phyloP scores from a whole-genome alignment of 2,329 filamentous ascomycete genomes.

The Cladosporium halotolerans region DNA sequence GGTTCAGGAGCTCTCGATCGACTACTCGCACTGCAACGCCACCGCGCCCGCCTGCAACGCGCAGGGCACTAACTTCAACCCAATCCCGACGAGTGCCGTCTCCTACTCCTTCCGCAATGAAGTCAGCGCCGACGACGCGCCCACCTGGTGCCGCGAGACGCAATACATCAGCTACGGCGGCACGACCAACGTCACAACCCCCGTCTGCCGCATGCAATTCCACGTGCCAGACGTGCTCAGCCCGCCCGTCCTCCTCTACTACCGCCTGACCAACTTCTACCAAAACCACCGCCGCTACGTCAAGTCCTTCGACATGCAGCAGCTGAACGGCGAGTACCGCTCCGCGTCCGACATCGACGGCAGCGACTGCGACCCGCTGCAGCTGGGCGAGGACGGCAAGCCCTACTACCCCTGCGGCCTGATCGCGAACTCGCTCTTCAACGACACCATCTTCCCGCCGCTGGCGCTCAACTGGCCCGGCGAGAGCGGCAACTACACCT shows the following conservation, averaged over 20 bases:
- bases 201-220: conserved; percentile 68
- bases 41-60: conserved; percentile 42
- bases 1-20: conserved; percentile 82
- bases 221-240: conserved; percentile 70
- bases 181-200: conserved; percentile 31
- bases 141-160: conserved; percentile 22
- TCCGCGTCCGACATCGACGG: conserved; percentile 54
- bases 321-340: conserved; percentile 69
- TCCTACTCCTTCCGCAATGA: conserved; percentile 62
- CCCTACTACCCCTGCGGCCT: conserved; percentile 92
- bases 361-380: conserved; percentile 70
- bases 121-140: conserved; percentile 20
- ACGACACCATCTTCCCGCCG: conserved; percentile 75
- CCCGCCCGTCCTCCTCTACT: conserved; percentile 86
- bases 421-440: conserved; percentile 95
- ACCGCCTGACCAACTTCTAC: conserved; percentile 95
- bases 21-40: conserved; percentile 74
- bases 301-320: conserved; percentile 74
- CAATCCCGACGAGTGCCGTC: conserved; percentile 55
- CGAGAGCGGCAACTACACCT: conserved; percentile 45
- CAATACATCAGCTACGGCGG: conserved; percentile 20
- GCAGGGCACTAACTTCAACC: conserved; percentile 29
- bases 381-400: conserved; percentile 36
- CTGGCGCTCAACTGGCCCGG: conserved; percentile 50
- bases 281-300: conserved; percentile 98